A percentile compares a stretch with the other conserved stretches of the same genome.
These are phyloP conservation scores for Hymenoscyphus fraxineus DNA, from an alignment of 2,329 filamentous ascomycete genomes.

Conservation along the genomic window DNA sequence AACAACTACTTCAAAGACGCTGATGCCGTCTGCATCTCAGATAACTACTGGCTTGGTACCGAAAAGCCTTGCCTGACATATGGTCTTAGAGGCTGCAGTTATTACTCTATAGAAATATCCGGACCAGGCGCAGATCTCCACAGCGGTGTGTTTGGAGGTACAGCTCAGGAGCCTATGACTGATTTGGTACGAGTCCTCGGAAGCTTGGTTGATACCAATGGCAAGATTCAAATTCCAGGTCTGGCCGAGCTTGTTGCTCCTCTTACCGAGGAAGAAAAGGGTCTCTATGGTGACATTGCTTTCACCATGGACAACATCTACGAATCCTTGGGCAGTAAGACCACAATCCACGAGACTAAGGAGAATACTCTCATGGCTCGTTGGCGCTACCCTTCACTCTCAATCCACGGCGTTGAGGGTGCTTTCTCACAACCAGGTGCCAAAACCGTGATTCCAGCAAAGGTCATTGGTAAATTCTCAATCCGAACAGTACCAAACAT, in stretches of 20 bases:
- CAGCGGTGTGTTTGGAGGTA: constrained; percentile 94
- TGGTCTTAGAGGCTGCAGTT: constrained; percentile 94
- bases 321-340: constrained; percentile 85
- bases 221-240: constrained; percentile 92
- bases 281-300: constrained; percentile 82
- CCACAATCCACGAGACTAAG: constrained; percentile 82
- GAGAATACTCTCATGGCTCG: constrained; percentile 91
- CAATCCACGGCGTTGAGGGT: constrained; percentile 90
- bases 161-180: constrained; percentile 97
- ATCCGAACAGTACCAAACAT: constrained; percentile 97
- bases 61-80: constrained; percentile 98
- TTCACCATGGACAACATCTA: constrained; percentile 97
- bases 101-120: constrained; percentile 88
- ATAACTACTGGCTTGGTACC: constrained; percentile 99
- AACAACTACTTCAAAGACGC: constrained; percentile 94
- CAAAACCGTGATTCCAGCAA: constrained; percentile 97
- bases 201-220: constrained; percentile 80
- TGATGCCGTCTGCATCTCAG: constrained; percentile 95
- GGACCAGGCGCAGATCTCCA: constrained; percentile 92
- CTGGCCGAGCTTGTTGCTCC: constrained; percentile 91
- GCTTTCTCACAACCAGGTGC: constrained; percentile 90
- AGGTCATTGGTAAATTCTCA: constrained; percentile 97
- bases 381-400: constrained; percentile 93
- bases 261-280: constrained; percentile 78
- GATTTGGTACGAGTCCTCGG: constrained; percentile 81